Evolutionary conservation across 805 yeast genomes (phyloP).

Genomic region (Candida arabinofermentans): DNA sequence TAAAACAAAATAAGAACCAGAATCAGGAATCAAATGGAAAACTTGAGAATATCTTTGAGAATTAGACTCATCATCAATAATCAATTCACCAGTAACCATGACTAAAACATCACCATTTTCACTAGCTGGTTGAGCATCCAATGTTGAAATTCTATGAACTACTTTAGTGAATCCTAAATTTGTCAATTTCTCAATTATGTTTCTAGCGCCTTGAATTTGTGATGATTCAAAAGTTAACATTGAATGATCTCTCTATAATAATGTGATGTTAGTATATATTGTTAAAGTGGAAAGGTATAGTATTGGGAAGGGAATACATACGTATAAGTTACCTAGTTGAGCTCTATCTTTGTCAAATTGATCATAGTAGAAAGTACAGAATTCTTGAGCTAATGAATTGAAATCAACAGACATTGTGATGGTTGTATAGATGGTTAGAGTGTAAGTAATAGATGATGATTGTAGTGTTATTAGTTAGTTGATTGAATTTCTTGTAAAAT

Average conservation of each 20-base stretch:
- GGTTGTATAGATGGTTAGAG: background rate
- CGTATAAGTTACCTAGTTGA: slow-evolving; percentile 87
- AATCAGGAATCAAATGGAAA: slow-evolving; percentile 94
- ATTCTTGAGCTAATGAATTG: slow-evolving; percentile 52
- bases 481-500: no score
- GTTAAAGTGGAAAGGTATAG: no score
- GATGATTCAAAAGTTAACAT: slow-evolving; percentile 96
- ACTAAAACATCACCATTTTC: slow-evolving; percentile 90
- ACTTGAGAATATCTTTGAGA: slow-evolving; percentile 97
- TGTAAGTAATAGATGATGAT: no score
- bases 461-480: no score
- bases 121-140: slow-evolving; percentile 97
- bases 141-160: slow-evolving; percentile 86
- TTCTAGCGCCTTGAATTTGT: slow-evolving; percentile 92
- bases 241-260: slow-evolving; percentile 73
- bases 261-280: slow-evolving; percentile 9
- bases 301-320: slow-evolving; percentile 25
- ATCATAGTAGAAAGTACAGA: slow-evolving; percentile 91
- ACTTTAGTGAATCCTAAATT: slow-evolving; percentile 91
- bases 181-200: slow-evolving; percentile 86
- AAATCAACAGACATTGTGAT: slow-evolving; percentile 32
- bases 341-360: slow-evolving; percentile 92
- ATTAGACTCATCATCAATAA: slow-evolving; percentile 90
- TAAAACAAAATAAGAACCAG: slow-evolving; percentile 85
- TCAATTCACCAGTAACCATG: slow-evolving; percentile 94